These are phyloP conservation scores for Rheum nobile DNA, from an alignment of 148 eudicot genomes.

Conservation along the genomic window DNA sequence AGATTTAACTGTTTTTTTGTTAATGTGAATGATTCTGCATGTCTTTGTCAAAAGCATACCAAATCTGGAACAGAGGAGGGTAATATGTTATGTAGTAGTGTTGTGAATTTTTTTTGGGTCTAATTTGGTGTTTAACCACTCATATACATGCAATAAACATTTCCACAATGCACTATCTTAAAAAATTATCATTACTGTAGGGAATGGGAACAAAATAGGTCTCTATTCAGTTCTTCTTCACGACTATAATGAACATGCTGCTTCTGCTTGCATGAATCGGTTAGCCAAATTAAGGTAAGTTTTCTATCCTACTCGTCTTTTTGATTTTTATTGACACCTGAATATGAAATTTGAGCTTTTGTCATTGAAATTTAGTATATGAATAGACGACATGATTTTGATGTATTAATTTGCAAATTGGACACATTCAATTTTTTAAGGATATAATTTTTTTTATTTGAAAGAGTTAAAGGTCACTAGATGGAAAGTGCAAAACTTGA, in stretches of 20 bases:
- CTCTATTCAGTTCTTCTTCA: too few relatives aligned
- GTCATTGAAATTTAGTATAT: background rate
- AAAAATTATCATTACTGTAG: too few relatives aligned
- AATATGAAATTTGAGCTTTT: background rate
- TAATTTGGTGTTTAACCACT: background rate
- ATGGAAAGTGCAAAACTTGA: background rate
- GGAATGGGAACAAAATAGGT: too few relatives aligned
- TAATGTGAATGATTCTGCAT: background rate
- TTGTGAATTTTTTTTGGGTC: background rate
- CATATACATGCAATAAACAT: too few relatives aligned
- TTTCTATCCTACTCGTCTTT: background rate
- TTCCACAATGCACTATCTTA: too few relatives aligned
- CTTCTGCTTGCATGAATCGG: constrained; percentile 95
- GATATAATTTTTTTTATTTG: background rate
- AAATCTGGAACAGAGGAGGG: background rate
- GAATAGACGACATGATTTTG: background rate
- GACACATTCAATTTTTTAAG: background rate
- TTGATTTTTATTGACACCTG: background rate
- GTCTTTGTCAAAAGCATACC: background rate
- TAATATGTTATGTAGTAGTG: background rate
- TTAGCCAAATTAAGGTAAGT: constrained; percentile 84
- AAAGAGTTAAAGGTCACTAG: background rate
- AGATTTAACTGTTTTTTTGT: background rate
- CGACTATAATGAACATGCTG: too few relatives aligned
- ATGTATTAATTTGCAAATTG: background rate